Evolutionary conservation across 306 rosid species (phyloP), one percentile per base, ranked within the genome.

Genomic region (Cucurbita moschata): DNA sequence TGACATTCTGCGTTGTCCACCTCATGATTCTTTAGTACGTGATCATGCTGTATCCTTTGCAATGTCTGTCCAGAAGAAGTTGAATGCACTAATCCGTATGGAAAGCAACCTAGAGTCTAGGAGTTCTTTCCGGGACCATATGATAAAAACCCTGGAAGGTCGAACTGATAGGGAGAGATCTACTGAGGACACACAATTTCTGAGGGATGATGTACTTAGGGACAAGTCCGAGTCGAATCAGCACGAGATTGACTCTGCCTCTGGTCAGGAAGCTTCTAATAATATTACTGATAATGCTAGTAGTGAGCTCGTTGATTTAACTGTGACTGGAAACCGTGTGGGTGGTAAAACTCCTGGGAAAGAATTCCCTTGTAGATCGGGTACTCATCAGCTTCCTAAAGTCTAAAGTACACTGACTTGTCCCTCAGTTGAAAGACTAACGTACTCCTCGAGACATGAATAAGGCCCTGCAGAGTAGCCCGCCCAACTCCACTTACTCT

Each of bases 11-110:
- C 84, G 71, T 60, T 80, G 96, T 81, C 94, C 96, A 30, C 98
- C 96, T 50, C 87, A 73, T 80, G 97, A 93, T 86, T 90, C 97
- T 65, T 78, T 90, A 77, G 86, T 88, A 64, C 86, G 83, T 70
- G 97, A 90, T 77, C 96, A 93, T 19, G 97, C 94, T 6, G 80
- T 88, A 73, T 86, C 97, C 13, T 77, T 88, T 71, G 94, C 96
- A 15, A 90, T 85, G 71, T 85, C 87, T 50, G 90, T 90, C 59
- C 93, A 85, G 81, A 84, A 82, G 76, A 88, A 87, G 82, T 79
- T 93, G 75, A 79, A 79, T 65, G 75, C 71, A 19, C 77, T 86
- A 39, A 72, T 81, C 8, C 79, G 80, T 81, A 64, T 62, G 19
- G 96, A 82, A 50, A 79, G 83, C 37, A 26, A 79, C 49, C 72